Evolutionary conservation across 768 basidiomycete species (phyloP).

Genomic region (Leccinum variicolor): DNA sequence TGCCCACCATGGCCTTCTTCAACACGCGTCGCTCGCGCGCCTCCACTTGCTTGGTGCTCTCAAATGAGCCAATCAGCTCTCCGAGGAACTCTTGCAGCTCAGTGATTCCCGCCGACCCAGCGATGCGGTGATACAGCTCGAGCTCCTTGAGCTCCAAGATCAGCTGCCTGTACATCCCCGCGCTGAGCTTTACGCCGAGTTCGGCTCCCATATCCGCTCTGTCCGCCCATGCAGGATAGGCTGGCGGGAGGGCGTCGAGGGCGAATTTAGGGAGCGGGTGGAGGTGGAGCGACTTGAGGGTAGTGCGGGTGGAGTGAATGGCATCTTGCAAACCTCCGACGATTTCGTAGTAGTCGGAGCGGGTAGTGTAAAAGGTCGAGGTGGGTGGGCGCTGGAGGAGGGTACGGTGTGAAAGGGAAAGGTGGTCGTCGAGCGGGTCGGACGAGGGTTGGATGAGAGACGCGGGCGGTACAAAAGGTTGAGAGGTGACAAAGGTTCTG

Average conservation of each 20-base stretch:
- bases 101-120: constrained; percentile 15
- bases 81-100: constrained; percentile 59
- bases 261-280: constrained; percentile 77
- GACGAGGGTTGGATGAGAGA: constrained; percentile 15
- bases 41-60: constrained; percentile 57
- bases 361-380: constrained; percentile 82
- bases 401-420: constrained; percentile 2
- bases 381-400: constrained; percentile 47
- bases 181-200: constrained; percentile 60
- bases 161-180: constrained; percentile 67
- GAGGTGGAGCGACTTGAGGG: constrained; percentile 63
- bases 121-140: constrained; percentile 47
- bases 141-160: constrained; percentile 62
- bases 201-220: constrained; percentile 54
- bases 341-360: constrained; percentile 71
- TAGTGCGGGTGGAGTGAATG: constrained; percentile 50
- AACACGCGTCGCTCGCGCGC: constrained; percentile 32
- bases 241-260: constrained; percentile 51
- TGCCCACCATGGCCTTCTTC: constrained; percentile 39
- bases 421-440: constrained; percentile 5
- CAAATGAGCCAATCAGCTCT: constrained; percentile 62
- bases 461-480: constrained; percentile 25
- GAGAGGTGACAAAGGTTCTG: constrained; percentile 12
- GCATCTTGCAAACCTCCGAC: constrained; percentile 64
- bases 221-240: constrained; percentile 67